Evolutionary conservation across 2,329 filamentous ascomycete species (phyloP), one percentile per base, ranked within the genome.

Genomic region (Botrytis aclada): DNA sequence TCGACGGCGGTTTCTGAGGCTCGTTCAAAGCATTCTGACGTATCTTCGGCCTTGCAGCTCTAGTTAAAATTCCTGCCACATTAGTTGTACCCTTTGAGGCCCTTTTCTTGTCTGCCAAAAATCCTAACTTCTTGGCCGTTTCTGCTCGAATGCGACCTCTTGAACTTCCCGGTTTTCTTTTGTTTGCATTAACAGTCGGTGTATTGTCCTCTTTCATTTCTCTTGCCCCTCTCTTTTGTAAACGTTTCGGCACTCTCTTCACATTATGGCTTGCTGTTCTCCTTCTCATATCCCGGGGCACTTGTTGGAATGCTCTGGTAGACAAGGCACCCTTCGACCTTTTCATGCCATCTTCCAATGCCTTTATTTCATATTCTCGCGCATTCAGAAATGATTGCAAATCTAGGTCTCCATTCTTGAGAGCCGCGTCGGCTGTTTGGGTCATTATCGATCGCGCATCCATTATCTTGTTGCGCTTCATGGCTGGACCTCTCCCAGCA

Each of bases 181-280:
- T 89, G 74, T 87, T 86, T 1, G 86, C 85, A 69, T 90, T 92
- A 9, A 95, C 90, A 0, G 89, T 92, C 0, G 96, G 95, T 0
- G 95, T 97, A 76, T 98, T 98, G 80, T 98, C 95, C 72, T 97
- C 93, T 25, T 85, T 85, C 90, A 97, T 97, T 86, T 97, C 88
- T 75, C 82, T 84, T 78, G 85, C 88, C 1, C 94, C 94, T 77
- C 92, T 88, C 56, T 83, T 84, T 72, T 92, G 88, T 79, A 98
- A 83, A 75, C 94, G 85, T 80, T 91, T 92, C 3, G 96, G 96
- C 25, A 99, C 91, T 75, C 92, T 89, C 83, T 95, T 97, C 51
- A 93, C 92, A 86, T 99, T 98, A 83, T 99, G 96, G 81, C 94
- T 97, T 32, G 95, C 96, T 0, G 95, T 97, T 78, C 96, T 88